These are phyloP conservation scores for Ulota crispa DNA, from an alignment of 225 moss, liverwort and hornwort species.

Conservation along the genomic window DNA sequence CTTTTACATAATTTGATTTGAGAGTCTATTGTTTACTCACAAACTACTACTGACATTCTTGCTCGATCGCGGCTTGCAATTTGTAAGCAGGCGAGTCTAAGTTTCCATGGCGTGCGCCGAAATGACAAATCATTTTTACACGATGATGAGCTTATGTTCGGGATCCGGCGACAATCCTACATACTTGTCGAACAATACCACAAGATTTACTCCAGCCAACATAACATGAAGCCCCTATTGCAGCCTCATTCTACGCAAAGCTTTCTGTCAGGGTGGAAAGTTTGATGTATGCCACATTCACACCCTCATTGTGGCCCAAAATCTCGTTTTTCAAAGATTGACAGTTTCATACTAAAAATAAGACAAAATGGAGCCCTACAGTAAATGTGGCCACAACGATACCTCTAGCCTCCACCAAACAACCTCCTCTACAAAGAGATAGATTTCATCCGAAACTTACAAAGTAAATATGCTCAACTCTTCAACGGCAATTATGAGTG, in stretches of 20 bases:
- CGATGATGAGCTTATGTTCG: constrained; percentile 55
- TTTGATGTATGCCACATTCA: neutral
- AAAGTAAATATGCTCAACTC: neutral
- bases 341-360: neutral
- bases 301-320: neutral
- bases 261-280: neutral
- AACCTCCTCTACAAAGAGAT: neutral
- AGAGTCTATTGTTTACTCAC: neutral
- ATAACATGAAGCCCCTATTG: neutral
- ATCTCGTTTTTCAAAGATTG: neutral
- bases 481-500: neutral
- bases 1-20: neutral
- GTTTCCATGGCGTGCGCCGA: neutral
- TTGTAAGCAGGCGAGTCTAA: neutral
- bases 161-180: constrained; percentile 65
- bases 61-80: neutral
- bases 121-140: constrained; percentile 18
- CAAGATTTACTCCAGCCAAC: neutral
- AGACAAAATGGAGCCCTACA: neutral
- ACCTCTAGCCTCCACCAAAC: neutral
- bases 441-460: neutral
- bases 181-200: constrained; percentile 56
- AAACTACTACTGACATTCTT: neutral
- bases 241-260: neutral
- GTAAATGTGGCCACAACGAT: neutral